Evolutionary conservation across 2,329 filamentous ascomycete genomes (phyloP), one percentile per base, ranked within the genome.

Genomic region (Clonostachys solani): DNA sequence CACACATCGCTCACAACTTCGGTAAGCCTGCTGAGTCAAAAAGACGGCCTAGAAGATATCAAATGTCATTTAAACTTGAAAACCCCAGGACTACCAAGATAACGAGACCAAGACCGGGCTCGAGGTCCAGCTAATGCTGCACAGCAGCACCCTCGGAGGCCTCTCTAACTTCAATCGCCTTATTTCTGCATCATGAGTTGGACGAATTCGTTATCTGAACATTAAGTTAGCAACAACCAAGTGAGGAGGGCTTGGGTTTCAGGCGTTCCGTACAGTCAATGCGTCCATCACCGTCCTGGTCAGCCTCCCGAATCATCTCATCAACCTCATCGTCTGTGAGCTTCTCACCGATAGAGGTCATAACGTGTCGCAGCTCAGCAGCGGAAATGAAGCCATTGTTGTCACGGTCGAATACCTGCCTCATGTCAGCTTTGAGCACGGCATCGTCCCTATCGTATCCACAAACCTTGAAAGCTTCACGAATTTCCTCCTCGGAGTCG

Each of bases 131-230:
- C 23, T 29, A 29, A 29, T 29, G 23, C 23, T 29, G 23, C 23
- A 29, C 23, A 29, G 23, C 23, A 29, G 23, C 23, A 29, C 8
- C 23, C 23, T 29, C 23, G 23, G 23, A 44, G 16, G 34, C 19
- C 46, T 29, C 16, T 15, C 12, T 35, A 6, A 34, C 41, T 38
- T 17, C 41, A 33, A 12, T 19, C 23, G 42, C 18, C 40, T 78
- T 89, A 92, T 79, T 92, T 92, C 80, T 94, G 89, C 89, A 94
- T 92, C 89, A 94, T 94, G 66, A 94, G 84, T 75, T 94, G 89
- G 60, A 94, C 89, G 65, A 94, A 94, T 72, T 94, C 89, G 77
- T 92, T 92, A 75, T 92, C 88, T 42, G 15, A 43, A 16, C 38
- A 18, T 15, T 37, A 37, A 29, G 51, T 62, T 33, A 63, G 56